These are phyloP conservation scores for Diaporthe velutina DNA, from an alignment of 2,329 filamentous ascomycete genomes.

Conservation along the genomic window DNA sequence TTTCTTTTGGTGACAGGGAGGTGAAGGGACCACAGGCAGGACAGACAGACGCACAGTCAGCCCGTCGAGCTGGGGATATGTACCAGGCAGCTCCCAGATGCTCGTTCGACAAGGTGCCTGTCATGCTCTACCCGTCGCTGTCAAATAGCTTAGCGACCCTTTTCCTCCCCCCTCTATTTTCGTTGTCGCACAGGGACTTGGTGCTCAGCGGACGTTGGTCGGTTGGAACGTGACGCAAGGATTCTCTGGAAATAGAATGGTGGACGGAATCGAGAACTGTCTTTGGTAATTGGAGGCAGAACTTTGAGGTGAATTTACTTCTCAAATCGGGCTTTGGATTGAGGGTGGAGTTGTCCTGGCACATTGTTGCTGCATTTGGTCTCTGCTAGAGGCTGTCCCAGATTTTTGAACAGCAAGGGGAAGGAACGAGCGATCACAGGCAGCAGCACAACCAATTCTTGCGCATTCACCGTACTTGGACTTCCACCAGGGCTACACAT, in stretches of 20 bases:
- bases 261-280: background rate
- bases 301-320: background rate
- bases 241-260: constrained; percentile 29
- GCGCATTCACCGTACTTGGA: background rate
- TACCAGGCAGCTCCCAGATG: background rate
- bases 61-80: constrained; percentile 7
- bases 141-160: background rate
- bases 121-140: background rate
- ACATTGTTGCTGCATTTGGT: background rate
- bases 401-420: background rate
- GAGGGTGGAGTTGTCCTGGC: background rate
- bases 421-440: background rate
- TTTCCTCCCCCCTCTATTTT: background rate
- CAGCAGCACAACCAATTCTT: background rate
- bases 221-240: constrained; percentile 24
- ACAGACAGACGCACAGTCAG: background rate
- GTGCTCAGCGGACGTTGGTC: constrained; percentile 14
- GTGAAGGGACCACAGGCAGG: background rate
- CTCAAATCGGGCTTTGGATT: background rate
- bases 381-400: background rate
- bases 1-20: background rate
- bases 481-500: background rate
- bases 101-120: background rate
- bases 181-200: background rate
- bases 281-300: constrained; percentile 27